Base-by-base conservation (phyloP, 1,284 basidiomycete species). In the Austropuccinia psidii region DNA sequence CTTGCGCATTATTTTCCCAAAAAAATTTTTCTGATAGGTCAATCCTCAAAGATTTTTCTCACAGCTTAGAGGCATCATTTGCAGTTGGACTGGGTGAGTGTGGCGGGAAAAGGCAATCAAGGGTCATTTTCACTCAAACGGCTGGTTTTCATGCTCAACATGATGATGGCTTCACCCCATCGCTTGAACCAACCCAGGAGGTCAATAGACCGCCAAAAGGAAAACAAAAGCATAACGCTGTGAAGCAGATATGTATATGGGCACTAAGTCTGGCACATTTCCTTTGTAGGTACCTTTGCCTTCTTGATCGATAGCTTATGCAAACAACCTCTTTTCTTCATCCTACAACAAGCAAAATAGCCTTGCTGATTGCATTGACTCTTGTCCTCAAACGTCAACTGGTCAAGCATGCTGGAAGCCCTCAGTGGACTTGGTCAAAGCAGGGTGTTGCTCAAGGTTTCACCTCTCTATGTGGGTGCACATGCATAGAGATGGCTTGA, bases 261-360 rank as follows among this genome's bases (percentile, higher is more conserved):
- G 73, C 47, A 74, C 68, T 15, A 70, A 66, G 73, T 74, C 52
- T 24, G 70, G 52, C 60, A 24, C 29, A 21, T 33, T 29, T 45
- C 24, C 31, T 39, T 29, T 41, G 4, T 33, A 35, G 19, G 52
- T 54, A 37, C 13, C 13, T 43, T 75, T 45, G 17, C 76, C 91
- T 90, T 91, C 24, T 96, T 92, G 21, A 39, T 41, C 31, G n/a
- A 13, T 29, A 93, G 88, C 78, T 80, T 97, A 84, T 87, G 94
- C 52, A 93, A 98, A 78, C 86, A 98, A 11, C 88, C 98, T 0
- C 91, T n/a, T n/a, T n/a, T n/a, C n/a, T n/a, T n/a, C n/a, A n/a
- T n/a, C n/a, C n/a, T n/a, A n/a, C n/a, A n/a, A n/a, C n/a, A n/a
- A n/a, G n/a, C n/a, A n/a, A n/a, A n/a, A n/a, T n/a, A n/a, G n/a